Evolutionary conservation across 495 filamentous ascomycete species (phyloP), one percentile per base, ranked within the genome.

Genomic region (Neohortaea acidophila): DNA sequence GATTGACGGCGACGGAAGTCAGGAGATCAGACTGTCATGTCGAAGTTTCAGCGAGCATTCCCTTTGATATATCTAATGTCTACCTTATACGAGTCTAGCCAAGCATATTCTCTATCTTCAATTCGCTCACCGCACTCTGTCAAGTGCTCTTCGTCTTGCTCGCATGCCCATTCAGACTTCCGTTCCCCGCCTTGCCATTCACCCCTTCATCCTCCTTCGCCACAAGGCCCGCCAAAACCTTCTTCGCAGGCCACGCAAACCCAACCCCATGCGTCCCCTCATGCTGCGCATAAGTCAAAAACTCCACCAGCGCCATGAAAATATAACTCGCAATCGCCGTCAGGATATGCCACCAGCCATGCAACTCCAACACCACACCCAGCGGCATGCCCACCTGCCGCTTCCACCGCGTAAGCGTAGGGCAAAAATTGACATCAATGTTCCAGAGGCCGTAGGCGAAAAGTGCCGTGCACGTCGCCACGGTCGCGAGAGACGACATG

Each of bases 311-410:
- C 28, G 46, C 47, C 47, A 58, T 55, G 26, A 52, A 52, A 5
- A 43, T 41, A 25, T 55, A 58, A 8, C 68, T 67, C 5, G 64
- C 61, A 12, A 68, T 53, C 2, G 62, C 68, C 2, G 68, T 72
- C 26, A 67, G 57, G 17, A 73, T 53, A 54, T 72, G 69, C 72
- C 69, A 73, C 59, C 68, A 78, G 15, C 72, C 70, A 51, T 78
- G 72, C 13, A 75, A 49, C 48, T 73, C 70, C 1, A 74, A 45
- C 1, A 69, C 17, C 43, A 65, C 68, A 19, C 60, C 64, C 63
- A 56, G 69, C 1, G 70, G 72, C 42, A 70, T 49, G 1, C 69
- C 69, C 12, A 68, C 39, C 0, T 17, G 17, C 10, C 50, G 52
- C 38, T 62, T 63, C 15, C 55, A 1, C 0, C 25, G 8, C 10